These are phyloP conservation scores for Claviceps digitariae DNA, from an alignment of 2,329 filamentous ascomycete genomes.

Conservation along the genomic window DNA sequence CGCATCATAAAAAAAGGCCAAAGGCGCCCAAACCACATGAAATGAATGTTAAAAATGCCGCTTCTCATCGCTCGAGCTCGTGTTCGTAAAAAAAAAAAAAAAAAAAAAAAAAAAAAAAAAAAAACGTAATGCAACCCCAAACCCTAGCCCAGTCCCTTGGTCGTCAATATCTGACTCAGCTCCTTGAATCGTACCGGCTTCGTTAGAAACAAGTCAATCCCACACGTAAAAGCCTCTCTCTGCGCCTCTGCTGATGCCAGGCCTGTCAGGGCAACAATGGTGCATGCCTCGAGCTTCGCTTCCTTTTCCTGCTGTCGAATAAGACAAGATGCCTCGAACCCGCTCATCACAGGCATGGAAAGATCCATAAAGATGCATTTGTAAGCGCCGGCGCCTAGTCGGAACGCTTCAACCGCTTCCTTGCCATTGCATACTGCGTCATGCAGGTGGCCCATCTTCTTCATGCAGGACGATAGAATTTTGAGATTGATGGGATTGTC, in stretches of 20 bases:
- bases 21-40: too few relatives aligned
- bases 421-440: constrained; percentile 14
- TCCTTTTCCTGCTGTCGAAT: constrained; percentile 35
- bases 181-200: constrained; percentile 32
- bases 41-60: background rate
- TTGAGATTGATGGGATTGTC: constrained; percentile 24
- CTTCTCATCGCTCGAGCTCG: background rate
- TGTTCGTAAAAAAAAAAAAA: too few relatives aligned
- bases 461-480: constrained; percentile 16
- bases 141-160: background rate
- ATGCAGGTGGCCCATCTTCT: constrained; percentile 12
- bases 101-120: too few relatives aligned
- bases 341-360: constrained; percentile 40
- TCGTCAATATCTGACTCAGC: constrained; percentile 8
- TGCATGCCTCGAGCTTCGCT: constrained; percentile 24
- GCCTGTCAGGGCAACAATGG: constrained; percentile 37
- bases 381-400: constrained; percentile 7
- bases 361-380: constrained; percentile 28
- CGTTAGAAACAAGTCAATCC: constrained; percentile 37
- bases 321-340: constrained; percentile 29
- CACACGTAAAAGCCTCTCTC: constrained; percentile 35
- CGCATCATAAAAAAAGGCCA: too few relatives aligned
- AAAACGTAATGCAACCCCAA: too few relatives aligned
- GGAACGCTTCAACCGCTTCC: constrained; percentile 15
- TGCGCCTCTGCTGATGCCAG: constrained; percentile 32